Conservation (phyloP, 2,329 filamentous ascomycete genomes). For the Lachnellula hyalina region DNA sequence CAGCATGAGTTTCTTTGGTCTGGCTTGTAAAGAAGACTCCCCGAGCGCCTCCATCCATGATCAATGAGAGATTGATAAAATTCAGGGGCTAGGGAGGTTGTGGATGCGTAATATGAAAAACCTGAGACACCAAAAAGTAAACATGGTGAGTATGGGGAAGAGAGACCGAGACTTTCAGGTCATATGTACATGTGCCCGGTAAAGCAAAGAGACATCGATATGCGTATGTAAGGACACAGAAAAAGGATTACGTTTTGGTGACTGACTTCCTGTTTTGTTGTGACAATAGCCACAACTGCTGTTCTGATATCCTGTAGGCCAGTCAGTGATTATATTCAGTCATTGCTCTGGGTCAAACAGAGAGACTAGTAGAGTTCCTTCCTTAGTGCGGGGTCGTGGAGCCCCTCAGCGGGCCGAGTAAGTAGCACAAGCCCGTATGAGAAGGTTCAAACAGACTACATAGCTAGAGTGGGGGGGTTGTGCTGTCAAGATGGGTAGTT, state of each 20-base stretch:
- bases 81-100: constrained; percentile 53
- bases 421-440: not conserved
- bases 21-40: constrained; percentile 68
- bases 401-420: not conserved
- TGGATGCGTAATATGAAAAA: constrained; percentile 65
- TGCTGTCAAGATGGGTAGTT: not conserved
- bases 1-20: constrained; percentile 80
- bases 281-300: constrained; percentile 29
- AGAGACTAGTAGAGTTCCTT: not conserved
- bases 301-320: constrained; percentile 25
- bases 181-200: constrained; percentile 4
- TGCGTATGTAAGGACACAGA: constrained; percentile 6
- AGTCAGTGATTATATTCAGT: constrained; percentile 14
- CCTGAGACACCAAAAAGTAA: constrained; percentile 41
- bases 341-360: constrained; percentile 6
- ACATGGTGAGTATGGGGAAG: constrained; percentile 3
- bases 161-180: constrained; percentile 2
- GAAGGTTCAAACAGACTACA: not conserved
- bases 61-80: constrained; percentile 71
- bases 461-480: constrained; percentile 2
- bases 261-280: constrained; percentile 29
- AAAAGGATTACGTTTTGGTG: constrained; percentile 18
- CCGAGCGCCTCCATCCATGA: constrained; percentile 72
- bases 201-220: not conserved
- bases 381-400: constrained; percentile 2